Base-by-base conservation (phyloP, 2,329 filamentous ascomycete genomes). In the Gaeumannomyces tritici region DNA sequence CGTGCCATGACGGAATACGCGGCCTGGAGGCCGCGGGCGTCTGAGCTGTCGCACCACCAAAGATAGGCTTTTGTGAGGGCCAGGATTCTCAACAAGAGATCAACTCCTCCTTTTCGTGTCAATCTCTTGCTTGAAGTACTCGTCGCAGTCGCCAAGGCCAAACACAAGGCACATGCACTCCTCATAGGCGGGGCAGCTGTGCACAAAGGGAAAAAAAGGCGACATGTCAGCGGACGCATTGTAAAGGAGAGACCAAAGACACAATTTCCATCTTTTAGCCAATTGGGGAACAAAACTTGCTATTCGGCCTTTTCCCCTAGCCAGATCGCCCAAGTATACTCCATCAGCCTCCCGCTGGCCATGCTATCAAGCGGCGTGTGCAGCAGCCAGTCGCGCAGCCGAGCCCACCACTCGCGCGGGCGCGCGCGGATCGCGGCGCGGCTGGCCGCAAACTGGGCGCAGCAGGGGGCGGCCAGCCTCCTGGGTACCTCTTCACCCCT, bases 401-500 rank as follows among this genome's bases (percentile, higher is more conserved):
- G 71, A 21, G 74, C 64, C 68, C 83, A 84, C 65, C 79, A 77
- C n/a, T 72, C 72, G 57, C 67, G 68, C 4, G 75, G 73, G 60
- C 78, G 73, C 35, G 69, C 66, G 12, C 66, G 70, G 57, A 83
- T 72, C 65, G 77, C 76, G 4, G 74, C 72, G 12, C 73, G 70
- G 21, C 77, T 79, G 7, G 81, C 78, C 0, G 79, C 81, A 62
- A 83, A 83, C 67, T 83, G 81, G n/a, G 80, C 79, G 66, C 80
- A 83, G 66, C 80, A 83, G 1, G 79, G 74, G 21, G 75, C 74
- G 0, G 74, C 77, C 26, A 81, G 70, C 24, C 70, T 64, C 4
- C 66, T 60, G 0, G 77, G 77, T 27, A 76, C 60, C 29, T 4
- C 29, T n/a, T 8, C 4, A 8, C 29, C 29, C 4, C 68, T 55